Evolutionary conservation across 1,284 basidiomycete species (phyloP).

Genomic region (Naganishia albida): DNA sequence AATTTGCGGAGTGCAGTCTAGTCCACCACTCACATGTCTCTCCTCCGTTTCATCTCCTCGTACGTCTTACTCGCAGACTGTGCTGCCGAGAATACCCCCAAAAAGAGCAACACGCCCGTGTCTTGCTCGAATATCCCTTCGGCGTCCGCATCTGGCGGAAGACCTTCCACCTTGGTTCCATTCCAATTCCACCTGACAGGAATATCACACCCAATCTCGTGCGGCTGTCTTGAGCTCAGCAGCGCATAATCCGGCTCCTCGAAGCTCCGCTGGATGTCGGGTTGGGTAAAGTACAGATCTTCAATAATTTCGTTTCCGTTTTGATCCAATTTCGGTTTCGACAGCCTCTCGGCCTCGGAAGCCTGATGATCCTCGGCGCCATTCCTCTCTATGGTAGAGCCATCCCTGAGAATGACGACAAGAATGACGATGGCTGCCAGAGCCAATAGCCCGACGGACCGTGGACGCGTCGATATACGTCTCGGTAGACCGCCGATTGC

Average conservation of each 20-base stretch:
- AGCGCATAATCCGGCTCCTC: conserved; percentile 54
- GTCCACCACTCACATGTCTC: conserved; percentile 2
- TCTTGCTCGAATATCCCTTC: conserved; percentile 38
- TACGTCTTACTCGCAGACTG: conserved; percentile 14
- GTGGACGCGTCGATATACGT: conserved; percentile 7
- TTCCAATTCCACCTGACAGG: conserved; percentile 34
- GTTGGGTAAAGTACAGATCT: conserved; percentile 31
- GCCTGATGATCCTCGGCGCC: conserved; percentile 19
- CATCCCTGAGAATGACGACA: not conserved
- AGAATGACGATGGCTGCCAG: not conserved
- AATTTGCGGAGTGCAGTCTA: not conserved
- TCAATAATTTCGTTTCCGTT: conserved; percentile 27
- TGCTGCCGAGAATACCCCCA: conserved; percentile 52
- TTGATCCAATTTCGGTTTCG: conserved; percentile 30
- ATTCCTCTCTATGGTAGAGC: not conserved
- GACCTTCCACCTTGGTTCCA: conserved; percentile 18
- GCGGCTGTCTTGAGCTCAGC: conserved; percentile 47
- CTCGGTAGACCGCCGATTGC: conserved; percentile 16
- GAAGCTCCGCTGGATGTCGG: conserved; percentile 47
- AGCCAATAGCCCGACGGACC: conserved; percentile 4
- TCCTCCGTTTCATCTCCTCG: conserved; percentile 39
- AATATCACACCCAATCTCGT: conserved; percentile 52
- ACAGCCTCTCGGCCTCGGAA: conserved; percentile 21
- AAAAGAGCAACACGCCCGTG: conserved; percentile 47
- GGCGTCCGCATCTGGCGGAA: conserved; percentile 14